Conservation (phyloP, 192 early-diverging fungal species). For the Rhizophagus sp. region DNA sequence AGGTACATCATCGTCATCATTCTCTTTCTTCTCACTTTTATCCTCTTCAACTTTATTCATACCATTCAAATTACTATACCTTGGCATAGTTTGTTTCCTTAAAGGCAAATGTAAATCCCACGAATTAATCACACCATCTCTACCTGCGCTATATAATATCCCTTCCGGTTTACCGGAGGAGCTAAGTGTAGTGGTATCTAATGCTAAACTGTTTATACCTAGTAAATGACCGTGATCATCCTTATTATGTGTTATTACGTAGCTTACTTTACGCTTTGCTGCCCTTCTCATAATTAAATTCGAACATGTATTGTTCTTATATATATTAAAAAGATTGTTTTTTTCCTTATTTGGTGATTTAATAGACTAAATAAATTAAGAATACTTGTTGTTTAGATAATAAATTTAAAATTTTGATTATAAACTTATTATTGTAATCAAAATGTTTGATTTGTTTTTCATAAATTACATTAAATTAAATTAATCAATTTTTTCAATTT, state of each 20-base stretch:
- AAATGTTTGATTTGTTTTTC: no score
- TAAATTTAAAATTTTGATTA: no score
- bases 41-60: background rate
- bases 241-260: conserved; percentile 57
- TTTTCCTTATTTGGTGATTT: no score
- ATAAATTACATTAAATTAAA: no score
- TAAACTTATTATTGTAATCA: no score
- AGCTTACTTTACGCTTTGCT: conserved; percentile 46
- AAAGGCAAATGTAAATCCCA: conserved; percentile 76
- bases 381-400: no score
- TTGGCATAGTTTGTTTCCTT: background rate
- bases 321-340: no score
- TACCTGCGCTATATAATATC: conserved; percentile 83
- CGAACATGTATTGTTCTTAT: background rate
- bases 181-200: conserved; percentile 51
- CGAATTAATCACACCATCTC: conserved; percentile 83
- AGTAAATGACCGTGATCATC: conserved; percentile 69
- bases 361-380: no score
- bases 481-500: no score
- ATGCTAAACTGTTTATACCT: conserved; percentile 85
- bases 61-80: background rate
- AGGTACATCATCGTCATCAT: conserved; percentile 10
- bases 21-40: background rate
- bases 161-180: conserved; percentile 49
- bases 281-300: conserved; percentile 8